Evolutionary conservation across 306 rosid species (phyloP).

Genomic region (Alnus rubra): DNA sequence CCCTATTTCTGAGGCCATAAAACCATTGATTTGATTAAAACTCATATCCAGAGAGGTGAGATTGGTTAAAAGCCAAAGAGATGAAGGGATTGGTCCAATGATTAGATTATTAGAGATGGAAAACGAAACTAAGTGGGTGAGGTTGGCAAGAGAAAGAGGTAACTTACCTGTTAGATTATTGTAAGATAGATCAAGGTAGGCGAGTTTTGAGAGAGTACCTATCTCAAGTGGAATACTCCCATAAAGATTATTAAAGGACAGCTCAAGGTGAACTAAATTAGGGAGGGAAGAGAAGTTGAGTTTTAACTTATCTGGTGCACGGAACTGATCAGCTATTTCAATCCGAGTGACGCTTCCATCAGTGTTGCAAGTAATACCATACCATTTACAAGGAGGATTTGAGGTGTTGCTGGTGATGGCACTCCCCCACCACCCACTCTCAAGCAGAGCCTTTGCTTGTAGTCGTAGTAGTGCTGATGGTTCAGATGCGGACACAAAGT

Average conservation of each 20-base stretch:
- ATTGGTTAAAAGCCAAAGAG: not conserved
- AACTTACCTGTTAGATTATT: not conserved
- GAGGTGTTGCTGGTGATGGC: no score
- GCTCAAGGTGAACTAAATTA: no score
- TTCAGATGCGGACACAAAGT: not conserved
- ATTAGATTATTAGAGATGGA: not conserved
- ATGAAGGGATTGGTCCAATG: not conserved
- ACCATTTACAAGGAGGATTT: no score
- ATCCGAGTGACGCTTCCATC: not conserved
- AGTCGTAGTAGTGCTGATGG: not conserved
- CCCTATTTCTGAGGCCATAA: not conserved
- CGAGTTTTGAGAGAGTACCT: constrained; percentile 1
- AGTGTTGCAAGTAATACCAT: not conserved
- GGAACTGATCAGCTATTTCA: no score
- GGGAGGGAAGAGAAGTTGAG: no score
- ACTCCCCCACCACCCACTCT: not conserved
- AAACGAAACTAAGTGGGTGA: not conserved
- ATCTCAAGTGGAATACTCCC: not conserved
- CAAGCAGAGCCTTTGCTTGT: not conserved
- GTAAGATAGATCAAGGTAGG: constrained; percentile 2
- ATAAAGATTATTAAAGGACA: not conserved
- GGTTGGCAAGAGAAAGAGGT: not conserved
- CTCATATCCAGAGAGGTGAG: not conserved
- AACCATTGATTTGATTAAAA: not conserved
- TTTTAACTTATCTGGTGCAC: no score